A percentile compares a stretch with the other conserved stretches of the same genome.
These are phyloP conservation scores for Dissophora ornata DNA, from an alignment of 192 early-diverging fungal genomes.

Conservation along the genomic window DNA sequence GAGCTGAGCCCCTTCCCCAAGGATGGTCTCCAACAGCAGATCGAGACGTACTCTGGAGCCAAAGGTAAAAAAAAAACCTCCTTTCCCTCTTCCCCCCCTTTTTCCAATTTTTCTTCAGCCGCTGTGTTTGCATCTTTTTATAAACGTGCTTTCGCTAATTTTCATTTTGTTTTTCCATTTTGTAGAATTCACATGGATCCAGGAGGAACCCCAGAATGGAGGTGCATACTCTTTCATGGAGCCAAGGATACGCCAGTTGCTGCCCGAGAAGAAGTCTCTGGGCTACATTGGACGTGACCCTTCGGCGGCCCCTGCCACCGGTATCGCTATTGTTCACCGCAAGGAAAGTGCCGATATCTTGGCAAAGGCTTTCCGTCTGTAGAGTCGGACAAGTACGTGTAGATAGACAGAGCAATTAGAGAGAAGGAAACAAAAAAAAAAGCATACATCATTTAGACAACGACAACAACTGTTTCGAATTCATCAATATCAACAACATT, in stretches of 20 bases:
- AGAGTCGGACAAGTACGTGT: neutral
- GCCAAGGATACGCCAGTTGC: slow-evolving; percentile 81
- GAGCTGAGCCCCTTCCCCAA: slow-evolving; percentile 94
- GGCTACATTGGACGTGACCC: slow-evolving; percentile 80
- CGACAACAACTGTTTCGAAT: neutral
- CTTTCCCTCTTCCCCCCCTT: no score
- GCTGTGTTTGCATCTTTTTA: no score
- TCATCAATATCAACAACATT: neutral
- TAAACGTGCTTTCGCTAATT: no score
- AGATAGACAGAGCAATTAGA: neutral
- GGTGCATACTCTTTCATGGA: slow-evolving; percentile 90
- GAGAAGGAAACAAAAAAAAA: neutral
- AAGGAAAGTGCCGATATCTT: slow-evolving; percentile 72
- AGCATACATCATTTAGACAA: slow-evolving; percentile 3
- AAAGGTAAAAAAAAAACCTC: slow-evolving; percentile 51
- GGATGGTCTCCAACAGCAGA: slow-evolving; percentile 68
- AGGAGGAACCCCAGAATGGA: slow-evolving; percentile 96
- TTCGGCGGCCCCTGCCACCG: slow-evolving; percentile 84
- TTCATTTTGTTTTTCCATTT: neutral
- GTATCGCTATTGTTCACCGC: slow-evolving; percentile 76
- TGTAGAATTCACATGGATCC: slow-evolving; percentile 77
- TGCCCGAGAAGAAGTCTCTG: slow-evolving; percentile 65
- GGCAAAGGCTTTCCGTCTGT: slow-evolving; percentile 58
- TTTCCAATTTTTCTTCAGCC: no score
- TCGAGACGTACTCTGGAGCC: slow-evolving; percentile 73